Base-by-base conservation (phyloP, 2,329 filamentous ascomycete genomes). In the Colletotrichum nymphaeae region DNA sequence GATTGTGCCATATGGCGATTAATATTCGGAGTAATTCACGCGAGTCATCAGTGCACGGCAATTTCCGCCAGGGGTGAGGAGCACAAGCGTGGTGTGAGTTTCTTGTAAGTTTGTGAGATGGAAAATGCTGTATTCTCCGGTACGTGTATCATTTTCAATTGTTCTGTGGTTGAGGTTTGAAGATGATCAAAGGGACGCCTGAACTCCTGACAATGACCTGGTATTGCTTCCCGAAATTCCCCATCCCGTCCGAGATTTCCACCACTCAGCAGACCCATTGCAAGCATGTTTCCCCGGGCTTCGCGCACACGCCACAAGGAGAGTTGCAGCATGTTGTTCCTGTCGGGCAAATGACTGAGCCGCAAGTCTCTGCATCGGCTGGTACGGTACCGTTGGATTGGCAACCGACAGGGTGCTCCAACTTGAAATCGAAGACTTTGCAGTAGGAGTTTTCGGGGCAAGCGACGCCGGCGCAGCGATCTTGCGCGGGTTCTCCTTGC, bases 241-340 rank as follows among this genome's bases (percentile, higher is more conserved):
- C 12, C 12, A n/a, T 26, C 12, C 8, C n/a, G 3, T 42, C 37
- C 37, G 37, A 16, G 37, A 42, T 42, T 42, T 16, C 37, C 37
- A 12, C 22, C 4, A 24, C 7, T 49, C 53, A 69, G 63, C 75
- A 76, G 26, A 64, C 42, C 71, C 76, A 74, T 52, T 64, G 32
- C 24, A 74, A 53, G 57, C 75, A 76, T 14, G 22, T 12, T 1
- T 68, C 67, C 28, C 62, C 73, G 6, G 75, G 75, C 32, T 55
- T 53, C 2, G 60, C 57, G 52, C 75, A 76, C 24, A 74, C 73
- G 8, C 75, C 75, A 52, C 76, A 76, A 12, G 65, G 24, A 32
- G 73, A 59, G 57, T 77, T 77, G 55, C 76, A 77, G 57, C 76
- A 81, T 5, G 30, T 58, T 19, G 70, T 73, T 76, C 78, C 60